Base-by-base conservation (phyloP, 352 stramenopile species). In the Phytophthora podocarpi region DNA sequence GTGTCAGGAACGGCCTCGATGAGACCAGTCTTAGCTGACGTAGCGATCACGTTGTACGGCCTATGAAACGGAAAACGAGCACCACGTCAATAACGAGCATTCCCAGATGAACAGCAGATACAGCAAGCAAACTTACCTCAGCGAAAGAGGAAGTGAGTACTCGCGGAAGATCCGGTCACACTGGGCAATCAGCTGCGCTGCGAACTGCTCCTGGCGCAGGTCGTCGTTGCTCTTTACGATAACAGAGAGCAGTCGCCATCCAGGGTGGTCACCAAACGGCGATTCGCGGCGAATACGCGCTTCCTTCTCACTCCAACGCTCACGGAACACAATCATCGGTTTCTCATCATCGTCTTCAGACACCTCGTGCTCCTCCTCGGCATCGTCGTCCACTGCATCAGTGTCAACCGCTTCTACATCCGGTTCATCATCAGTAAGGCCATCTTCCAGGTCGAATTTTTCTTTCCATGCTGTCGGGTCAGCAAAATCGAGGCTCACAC, bases 211-310 rank as follows among this genome's bases (percentile, higher is more conserved):
- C 70, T 99, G 98, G 2, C 97, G 85, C 46, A 99, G 72, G 52
- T 99, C 97, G 67, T 99, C 98, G 59, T 99, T 98, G 40, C 93
- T 98, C 78, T 95, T 99, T 2, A 99, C 95, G 60, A 99, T 99
- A 15, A 99, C 89, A 41, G 88, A 88, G 27, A 94, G 70, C 39
- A 93, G 53, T 11, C 82, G 71, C 78, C 86, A 92, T 16, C 80
- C 80, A 30, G 70, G 78, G 52, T 88, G 78, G 32, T 78, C 64
- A 3, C 74, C 71, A 34, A 80, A 83, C 24, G 67, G 67, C 1
- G 82, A 91, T 39, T 76, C 66, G 20, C 74, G 71, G 10, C 83
- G 79, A 42, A 95, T 78, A 0, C 87, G 84, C 12, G 78, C 75
- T 53, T 87, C 76, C 46, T 93, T 92, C n/a, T 90, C 78, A 63